Evolutionary conservation across 345 rosid species (phyloP), one percentile per base, ranked within the genome.

Genomic region (Lepidium africanum): DNA sequence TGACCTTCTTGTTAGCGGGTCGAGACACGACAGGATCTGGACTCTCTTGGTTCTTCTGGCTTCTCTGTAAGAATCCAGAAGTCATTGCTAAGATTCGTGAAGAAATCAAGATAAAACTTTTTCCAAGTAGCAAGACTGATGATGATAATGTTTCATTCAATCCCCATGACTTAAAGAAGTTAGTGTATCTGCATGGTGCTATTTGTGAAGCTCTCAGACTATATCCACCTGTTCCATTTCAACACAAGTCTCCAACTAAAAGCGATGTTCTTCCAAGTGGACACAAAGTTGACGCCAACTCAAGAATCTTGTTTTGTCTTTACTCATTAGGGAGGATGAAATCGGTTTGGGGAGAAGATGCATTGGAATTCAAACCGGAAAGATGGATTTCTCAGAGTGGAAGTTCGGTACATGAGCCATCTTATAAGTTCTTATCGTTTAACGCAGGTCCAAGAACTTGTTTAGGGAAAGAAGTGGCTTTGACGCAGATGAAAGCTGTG

Each of bases 21-120:
- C 51, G 86, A 38, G 90, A 82, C 75, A 76, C 79, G 1, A 76
- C 75, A 40, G 69, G 71, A 5, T 70, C 79, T 39, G 79, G 67
- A 38, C 75, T 87, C 43, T 54, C 80, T 14, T 85, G 87, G 87
- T 69, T 87, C 62, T 85, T 87, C 19, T 83, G 83, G 86, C 73
- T 76, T 32, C 53, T 87, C 5, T 62, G 70, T 2, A 67, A 49
- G 39, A 70, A 58, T 13, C 81, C 82, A 11, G 48, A 62, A 16
- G 81, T 63, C 3, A 69, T 77, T 43, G 43, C 13, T 8, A 83
- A 68, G 56, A 78, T 87, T 14, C 69, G 78, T 68, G 65, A 85
- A 19, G 93, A 87, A 56, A 77, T 87, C 38, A 67, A 19, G 9
- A 64, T 65, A 3, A 50, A 37, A 9, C 54, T 56, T 4, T 65